Base-by-base conservation (phyloP, 257 asterid species). In the Rubia yunnanensis region DNA sequence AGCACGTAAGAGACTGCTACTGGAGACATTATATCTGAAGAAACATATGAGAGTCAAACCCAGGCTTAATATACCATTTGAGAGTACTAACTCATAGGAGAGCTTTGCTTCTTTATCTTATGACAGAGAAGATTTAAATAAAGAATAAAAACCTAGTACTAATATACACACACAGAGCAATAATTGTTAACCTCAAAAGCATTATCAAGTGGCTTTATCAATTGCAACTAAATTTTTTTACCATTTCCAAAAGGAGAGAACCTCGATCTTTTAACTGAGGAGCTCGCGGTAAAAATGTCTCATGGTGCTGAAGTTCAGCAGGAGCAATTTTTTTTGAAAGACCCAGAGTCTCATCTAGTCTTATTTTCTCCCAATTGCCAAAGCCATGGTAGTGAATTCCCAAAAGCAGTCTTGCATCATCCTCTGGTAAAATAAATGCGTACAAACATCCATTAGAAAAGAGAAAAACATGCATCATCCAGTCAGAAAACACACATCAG, bases 191-290 rank as follows among this genome's bases (percentile, higher is more conserved):
- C 13, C 49, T 1, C 17, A 63, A 39, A 13, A 63, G 26, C 15
- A 26, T 9, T n/a, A 26, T 7, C 1, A 26, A 39, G 26, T 14
- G 44, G 55, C 35, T 1, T 38, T 1, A n/a, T 26, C 10, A n/a
- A 44, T 28, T n/a, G 17, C 10, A 46, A 27, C 10, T 7, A 18
- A 24, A 30, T n/a, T 30, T 28, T 11, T 83, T 53, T 79, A 94
- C 99, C 99, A 88, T 94, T 85, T 90, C 94, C 78, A 94, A 66
- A 74, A 94, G 98, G 69, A 83, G 96, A 60, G 98, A 82, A 67
- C 95, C 96, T 75, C 99, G 84, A 78, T 94, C 99, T 76, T 90
- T 94, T 81, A 94, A 83, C 68, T 90, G 98, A 11, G 99, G 99
- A 59, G 98, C 98, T 68, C 99, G 88, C 38, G 99, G 99, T 78